Conservation (phyloP, 1,284 basidiomycete genomes). For the Veloboletus limbatus region DNA sequence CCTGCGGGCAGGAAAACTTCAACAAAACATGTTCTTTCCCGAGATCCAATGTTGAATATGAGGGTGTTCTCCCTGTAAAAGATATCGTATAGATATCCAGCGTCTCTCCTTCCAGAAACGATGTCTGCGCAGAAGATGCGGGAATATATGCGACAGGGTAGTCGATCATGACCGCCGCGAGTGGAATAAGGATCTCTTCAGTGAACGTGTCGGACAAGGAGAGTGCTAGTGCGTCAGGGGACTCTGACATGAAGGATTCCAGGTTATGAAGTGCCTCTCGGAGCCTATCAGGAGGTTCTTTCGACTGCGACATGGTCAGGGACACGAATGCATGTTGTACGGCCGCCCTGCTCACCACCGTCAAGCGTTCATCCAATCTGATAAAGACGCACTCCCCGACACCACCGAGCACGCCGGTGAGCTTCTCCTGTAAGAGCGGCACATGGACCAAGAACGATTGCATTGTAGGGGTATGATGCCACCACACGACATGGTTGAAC, state of each 20-base stretch:
- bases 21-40: conserved; percentile 30
- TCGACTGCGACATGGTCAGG: conserved; percentile 11
- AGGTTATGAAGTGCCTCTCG: conserved; percentile 12
- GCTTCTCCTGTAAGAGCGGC: conserved; percentile 14
- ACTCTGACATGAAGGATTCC: conserved; percentile 24
- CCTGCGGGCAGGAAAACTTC: conserved; percentile 43
- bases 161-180: conserved; percentile 55
- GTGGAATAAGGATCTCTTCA: conserved; percentile 37
- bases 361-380: conserved; percentile 15
- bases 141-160: conserved; percentile 58
- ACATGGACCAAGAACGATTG: conserved; percentile 50
- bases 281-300: conserved; percentile 12
- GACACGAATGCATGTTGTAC: neutral
- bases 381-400: conserved; percentile 20
- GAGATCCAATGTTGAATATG: neutral
- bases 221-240: conserved; percentile 16
- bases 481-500: conserved; percentile 39
- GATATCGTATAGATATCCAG: conserved; percentile 49
- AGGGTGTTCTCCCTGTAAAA: conserved; percentile 10
- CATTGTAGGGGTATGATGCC: conserved; percentile 39
- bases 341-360: conserved; percentile 19
- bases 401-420: conserved; percentile 8
- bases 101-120: conserved; percentile 41
- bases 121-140: conserved; percentile 27
- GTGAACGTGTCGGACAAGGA: conserved; percentile 28